Evolutionary conservation across 179 eudicot species (phyloP).

Genomic region (Spergularia azorica): DNA sequence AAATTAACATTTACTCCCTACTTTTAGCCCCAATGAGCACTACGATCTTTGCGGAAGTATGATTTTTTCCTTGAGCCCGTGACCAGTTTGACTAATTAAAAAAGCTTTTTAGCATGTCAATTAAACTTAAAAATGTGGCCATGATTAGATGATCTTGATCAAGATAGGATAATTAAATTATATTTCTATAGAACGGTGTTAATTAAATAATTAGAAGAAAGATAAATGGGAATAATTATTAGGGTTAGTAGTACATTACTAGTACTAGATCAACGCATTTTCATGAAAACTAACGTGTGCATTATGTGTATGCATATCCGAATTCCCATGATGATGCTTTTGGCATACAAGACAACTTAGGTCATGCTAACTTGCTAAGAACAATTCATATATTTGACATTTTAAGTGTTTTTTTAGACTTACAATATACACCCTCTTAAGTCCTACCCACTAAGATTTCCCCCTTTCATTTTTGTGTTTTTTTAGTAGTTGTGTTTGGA

Average conservation of each 20-base stretch:
- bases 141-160: slow-evolving; percentile 7
- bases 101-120: slow-evolving; percentile 3
- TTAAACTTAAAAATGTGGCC: background rate
- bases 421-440: no score
- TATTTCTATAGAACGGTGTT: no score
- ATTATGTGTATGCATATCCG: slow-evolving; percentile 22
- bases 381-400: background rate
- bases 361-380: slow-evolving; percentile 19
- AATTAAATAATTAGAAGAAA: background rate
- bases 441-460: no score
- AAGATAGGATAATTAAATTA: background rate
- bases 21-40: slow-evolving; percentile 6
- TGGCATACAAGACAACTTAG: slow-evolving; percentile 24
- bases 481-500: no score
- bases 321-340: slow-evolving; percentile 27
- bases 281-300: slow-evolving; percentile 26
- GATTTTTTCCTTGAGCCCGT: slow-evolving; percentile 27
- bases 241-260: background rate
- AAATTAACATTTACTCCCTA: background rate
- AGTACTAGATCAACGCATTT: slow-evolving; percentile 15
- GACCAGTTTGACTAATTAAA: slow-evolving; percentile 28
- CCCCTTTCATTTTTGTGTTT: no score
- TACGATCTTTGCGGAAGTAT: slow-evolving; percentile 19
- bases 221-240: background rate
- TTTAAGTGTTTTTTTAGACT: no score